Percentiles rank a stretch among this genome's conserved stretches.
Conservation (phyloP, 257 asterid species). For the Linderniella brevidens region DNA sequence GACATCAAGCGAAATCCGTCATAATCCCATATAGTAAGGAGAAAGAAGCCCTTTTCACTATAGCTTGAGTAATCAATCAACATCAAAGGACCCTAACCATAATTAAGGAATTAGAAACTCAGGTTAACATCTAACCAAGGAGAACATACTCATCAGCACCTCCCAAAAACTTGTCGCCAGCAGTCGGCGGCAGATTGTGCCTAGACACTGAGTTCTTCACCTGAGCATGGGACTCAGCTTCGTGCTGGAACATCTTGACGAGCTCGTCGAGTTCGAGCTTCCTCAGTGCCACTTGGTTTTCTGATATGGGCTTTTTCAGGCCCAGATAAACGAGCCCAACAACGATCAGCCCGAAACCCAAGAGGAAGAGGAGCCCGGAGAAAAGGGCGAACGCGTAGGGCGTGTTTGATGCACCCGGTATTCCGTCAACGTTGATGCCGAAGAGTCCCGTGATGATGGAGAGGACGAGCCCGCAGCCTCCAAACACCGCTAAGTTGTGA, state of each 20-base stretch:
- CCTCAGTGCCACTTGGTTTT: conserved; percentile 67
- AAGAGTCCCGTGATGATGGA: conserved; percentile 77
- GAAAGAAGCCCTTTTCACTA: no score
- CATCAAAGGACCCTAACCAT: no score
- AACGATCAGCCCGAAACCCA: conserved; percentile 43
- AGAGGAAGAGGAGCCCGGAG: conserved; percentile 42
- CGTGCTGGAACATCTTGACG: conserved; percentile 81
- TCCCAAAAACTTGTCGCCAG: conserved; percentile 40
- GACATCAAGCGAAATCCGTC: no score
- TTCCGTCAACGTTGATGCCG: conserved; percentile 94
- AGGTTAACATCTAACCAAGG: conserved; percentile 12
- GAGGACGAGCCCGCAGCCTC: conserved; percentile 91
- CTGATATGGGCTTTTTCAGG: conserved; percentile 47
- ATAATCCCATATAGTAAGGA: no score
- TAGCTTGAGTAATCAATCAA: no score
- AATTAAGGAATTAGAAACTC: no score
- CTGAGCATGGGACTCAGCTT: conserved; percentile 90
- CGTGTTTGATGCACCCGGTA: conserved; percentile 59
- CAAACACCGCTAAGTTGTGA: conserved; percentile 84
- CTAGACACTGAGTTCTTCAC: conserved; percentile 52
- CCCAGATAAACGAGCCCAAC: conserved; percentile 77
- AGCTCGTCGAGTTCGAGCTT: conserved; percentile 65
- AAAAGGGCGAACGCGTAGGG: conserved; percentile 85
- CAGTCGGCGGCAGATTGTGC: conserved; percentile 73
- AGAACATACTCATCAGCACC: conserved; percentile 48